Evolutionary conservation across 1,139 yeast species (phyloP), one percentile per base, ranked within the genome.

Genomic region (Debaryomyces sp.): DNA sequence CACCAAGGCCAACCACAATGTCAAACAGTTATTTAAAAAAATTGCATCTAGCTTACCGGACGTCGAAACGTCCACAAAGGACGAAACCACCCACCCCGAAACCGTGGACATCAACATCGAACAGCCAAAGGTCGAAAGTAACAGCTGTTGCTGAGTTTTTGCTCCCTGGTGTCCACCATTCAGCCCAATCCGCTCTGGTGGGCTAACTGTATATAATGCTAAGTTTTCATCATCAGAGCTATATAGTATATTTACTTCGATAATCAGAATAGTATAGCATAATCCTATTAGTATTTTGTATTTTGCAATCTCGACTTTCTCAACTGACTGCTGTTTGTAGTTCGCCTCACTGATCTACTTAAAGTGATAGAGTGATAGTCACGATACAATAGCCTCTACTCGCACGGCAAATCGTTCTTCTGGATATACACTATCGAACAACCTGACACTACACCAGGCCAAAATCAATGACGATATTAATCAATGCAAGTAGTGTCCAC

Each of bases 1-100:
- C 54, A 95, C 98, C 27, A 94, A 92, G 69, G 94, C 94, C 44
- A 97, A 97, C 41, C 89, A 91, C 66, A 94, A 94, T 61, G 97
- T 94, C 47, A 92, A 94, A 70, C 80, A 84, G 49, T 73, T 94
- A 56, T 94, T 94, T 71, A 89, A 91, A 64, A 89, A 87, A 63
- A 89, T 94, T 54, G 99, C 98, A 10, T 89, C 87, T 64, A 84
- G 90, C 48, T 78, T 94, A 55, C 98, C 98, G 2, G 97, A 94
- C 49, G 85, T 89, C 50, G 69, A 71, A 50, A 58, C 58, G 9
- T 48, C 51, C 7, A 47, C 45, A 24, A 65, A 66, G 45, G 66
- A 64, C 33, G 64, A 64, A 36, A 66, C 63, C 34, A 62, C 63
- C 30, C 44, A 27, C 9, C 68, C 80, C 15, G 84, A 80, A 56